Evolutionary conservation across 371 early-diverging fungal species (phyloP).

Genomic region (Mucor saturninus): DNA sequence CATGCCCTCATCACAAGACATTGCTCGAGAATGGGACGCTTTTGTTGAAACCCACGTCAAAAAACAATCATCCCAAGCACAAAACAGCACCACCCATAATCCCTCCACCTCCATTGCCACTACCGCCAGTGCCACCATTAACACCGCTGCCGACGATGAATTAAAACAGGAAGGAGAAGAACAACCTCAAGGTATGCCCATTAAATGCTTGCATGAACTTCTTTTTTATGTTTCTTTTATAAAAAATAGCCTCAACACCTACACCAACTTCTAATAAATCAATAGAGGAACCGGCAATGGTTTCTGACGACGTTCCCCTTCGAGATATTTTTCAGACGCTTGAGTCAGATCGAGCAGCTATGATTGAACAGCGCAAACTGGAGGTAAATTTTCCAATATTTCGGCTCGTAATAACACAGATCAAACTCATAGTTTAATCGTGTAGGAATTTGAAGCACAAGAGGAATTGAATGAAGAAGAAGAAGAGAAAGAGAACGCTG

Average conservation of each 20-base stretch:
- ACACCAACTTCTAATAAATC: conserved; percentile 2
- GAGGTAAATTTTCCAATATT: conserved; percentile 26
- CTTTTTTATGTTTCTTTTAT: too few relatives aligned
- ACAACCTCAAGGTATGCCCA: background rate
- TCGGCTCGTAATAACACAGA: background rate
- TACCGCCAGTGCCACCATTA: too few relatives aligned
- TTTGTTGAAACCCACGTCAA: conserved; percentile 17
- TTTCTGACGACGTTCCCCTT: conserved; percentile 49
- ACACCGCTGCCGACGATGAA: background rate
- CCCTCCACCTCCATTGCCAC: background rate
- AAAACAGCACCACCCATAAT: background rate
- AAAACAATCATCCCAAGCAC: background rate
- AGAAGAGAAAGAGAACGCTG: conserved; percentile 51
- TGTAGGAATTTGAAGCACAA: conserved; percentile 54
- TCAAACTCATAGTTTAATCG: background rate
- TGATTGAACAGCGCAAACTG: conserved; percentile 67
- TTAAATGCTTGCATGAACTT: too few relatives aligned
- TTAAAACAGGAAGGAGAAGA: conserved; percentile 4
- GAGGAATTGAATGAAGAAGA: conserved; percentile 57
- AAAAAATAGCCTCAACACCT: background rate
- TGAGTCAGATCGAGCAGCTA: conserved; percentile 75
- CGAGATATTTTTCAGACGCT: conserved; percentile 78
- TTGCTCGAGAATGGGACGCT: conserved; percentile 23
- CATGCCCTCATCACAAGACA: conserved; percentile 18
- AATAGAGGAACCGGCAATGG: conserved; percentile 11